Conservation (phyloP, 2,329 filamentous ascomycete species). For the Arthrobotrys musiformis region DNA sequence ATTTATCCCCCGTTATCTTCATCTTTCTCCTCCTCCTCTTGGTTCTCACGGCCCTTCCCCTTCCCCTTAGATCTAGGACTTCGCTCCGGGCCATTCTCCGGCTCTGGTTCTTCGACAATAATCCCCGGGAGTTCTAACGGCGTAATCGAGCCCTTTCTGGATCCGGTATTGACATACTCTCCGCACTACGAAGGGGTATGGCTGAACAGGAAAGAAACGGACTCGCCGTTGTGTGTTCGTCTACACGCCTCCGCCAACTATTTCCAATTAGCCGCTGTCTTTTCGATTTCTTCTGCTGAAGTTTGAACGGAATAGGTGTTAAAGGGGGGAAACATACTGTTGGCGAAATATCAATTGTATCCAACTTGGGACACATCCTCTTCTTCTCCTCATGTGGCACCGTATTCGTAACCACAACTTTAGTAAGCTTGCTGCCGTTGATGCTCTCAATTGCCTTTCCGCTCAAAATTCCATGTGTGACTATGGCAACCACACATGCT, state of each 20-base stretch:
- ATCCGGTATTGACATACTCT: constrained; percentile 13
- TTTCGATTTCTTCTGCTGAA: not conserved
- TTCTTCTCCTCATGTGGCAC: constrained; percentile 84
- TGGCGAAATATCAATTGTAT: constrained; percentile 90
- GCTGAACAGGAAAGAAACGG: constrained; percentile 75
- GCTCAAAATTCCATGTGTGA: constrained; percentile 91
- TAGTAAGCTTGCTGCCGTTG: constrained; percentile 79
- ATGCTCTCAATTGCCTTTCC: constrained; percentile 87
- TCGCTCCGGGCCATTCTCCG: not conserved
- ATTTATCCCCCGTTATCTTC: too few species aligned
- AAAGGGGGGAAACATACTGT: constrained; percentile 65
- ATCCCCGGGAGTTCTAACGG: constrained; percentile 17
- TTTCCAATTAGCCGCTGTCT: constrained; percentile 19
- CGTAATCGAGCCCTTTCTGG: constrained; percentile 24
- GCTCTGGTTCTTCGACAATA: not conserved
- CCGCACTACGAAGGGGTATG: constrained; percentile 69
- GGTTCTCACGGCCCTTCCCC: not conserved
- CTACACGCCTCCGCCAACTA: constrained; percentile 75
- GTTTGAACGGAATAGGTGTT: constrained; percentile 61
- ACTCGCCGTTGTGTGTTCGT: constrained; percentile 75
- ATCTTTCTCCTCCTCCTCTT: not conserved
- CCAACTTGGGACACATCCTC: constrained; percentile 79
- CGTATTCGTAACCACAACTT: constrained; percentile 90
- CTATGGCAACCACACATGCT: constrained; percentile 88
- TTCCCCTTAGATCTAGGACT: too few species aligned